Evolutionary conservation across 345 rosid genomes (phyloP).

Genomic region (Hypericum androsaemum): DNA sequence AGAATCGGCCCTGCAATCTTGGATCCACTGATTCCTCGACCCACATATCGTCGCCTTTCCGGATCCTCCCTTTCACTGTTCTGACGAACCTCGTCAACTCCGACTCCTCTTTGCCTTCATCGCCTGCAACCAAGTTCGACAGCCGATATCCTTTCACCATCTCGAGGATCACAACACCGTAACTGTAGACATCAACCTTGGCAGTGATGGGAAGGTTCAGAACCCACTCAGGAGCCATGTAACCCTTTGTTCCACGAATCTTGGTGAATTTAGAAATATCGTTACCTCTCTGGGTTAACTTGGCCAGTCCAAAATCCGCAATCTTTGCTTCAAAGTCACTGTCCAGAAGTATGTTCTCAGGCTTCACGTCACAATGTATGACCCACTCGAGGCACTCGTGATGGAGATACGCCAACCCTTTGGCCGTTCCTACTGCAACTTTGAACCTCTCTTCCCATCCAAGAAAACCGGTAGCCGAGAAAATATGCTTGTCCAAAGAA

Average conservation of each 20-base stretch:
- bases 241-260: constrained; percentile 32
- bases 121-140: constrained; percentile 17
- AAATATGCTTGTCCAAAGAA: constrained; percentile 3
- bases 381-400: constrained; percentile 8
- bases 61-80: constrained; percentile 17
- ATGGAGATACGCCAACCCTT: constrained; percentile 8
- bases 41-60: constrained; percentile 15
- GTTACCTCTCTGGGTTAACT: constrained; percentile 14
- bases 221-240: constrained; percentile 39
- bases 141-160: constrained; percentile 32
- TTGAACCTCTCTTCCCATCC: constrained; percentile 3
- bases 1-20: constrained; percentile 21
- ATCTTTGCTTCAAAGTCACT: constrained; percentile 4
- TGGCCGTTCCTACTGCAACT: constrained; percentile 1
- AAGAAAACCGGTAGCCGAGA: background rate
- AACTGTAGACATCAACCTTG: constrained; percentile 37
- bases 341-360: constrained; percentile 7
- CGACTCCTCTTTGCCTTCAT: constrained; percentile 21
- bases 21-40: constrained; percentile 28
- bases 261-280: constrained; percentile 13
- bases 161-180: constrained; percentile 34
- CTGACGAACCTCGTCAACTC: constrained; percentile 23
- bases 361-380: constrained; percentile 8
- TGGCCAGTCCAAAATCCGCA: constrained; percentile 8
- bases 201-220: constrained; percentile 28